Evolutionary conservation across 2,329 filamentous ascomycete genomes (phyloP).

Genomic region (Penicillium sclerotigenum): DNA sequence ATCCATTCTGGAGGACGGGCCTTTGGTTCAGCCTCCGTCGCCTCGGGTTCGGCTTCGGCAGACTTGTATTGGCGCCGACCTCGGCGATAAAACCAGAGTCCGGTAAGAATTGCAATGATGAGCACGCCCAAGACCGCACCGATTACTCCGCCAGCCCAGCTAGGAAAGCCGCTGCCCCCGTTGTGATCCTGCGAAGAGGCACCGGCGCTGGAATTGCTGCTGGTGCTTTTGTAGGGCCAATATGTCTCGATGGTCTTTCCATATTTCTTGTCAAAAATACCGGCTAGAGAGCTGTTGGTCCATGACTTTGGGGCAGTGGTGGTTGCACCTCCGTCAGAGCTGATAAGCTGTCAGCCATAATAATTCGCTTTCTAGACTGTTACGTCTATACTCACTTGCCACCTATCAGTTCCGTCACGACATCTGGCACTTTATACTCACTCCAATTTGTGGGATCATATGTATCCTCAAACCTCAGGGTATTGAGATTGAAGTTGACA

Average conservation of each 20-base stretch:
- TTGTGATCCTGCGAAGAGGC: slow-evolving; percentile 9
- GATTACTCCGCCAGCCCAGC: slow-evolving; percentile 58
- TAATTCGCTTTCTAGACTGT: too few relatives aligned
- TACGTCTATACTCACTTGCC: slow-evolving; percentile 29
- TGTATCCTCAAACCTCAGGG: slow-evolving; percentile 10
- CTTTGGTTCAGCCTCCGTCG: not conserved
- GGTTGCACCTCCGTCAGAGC: slow-evolving; percentile 34
- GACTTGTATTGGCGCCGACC: slow-evolving; percentile 2
- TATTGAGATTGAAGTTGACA: slow-evolving; percentile 21
- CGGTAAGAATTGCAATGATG: slow-evolving; percentile 10
- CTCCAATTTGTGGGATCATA: slow-evolving; percentile 18
- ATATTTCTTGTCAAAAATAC: slow-evolving; percentile 57
- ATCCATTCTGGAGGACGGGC: not conserved
- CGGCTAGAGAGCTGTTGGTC: slow-evolving; percentile 48
- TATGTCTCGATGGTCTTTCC: slow-evolving; percentile 54
- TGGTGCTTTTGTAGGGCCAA: slow-evolving; percentile 55
- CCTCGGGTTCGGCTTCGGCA: not conserved
- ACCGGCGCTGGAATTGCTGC: slow-evolving; percentile 10
- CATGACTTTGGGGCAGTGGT: slow-evolving; percentile 39
- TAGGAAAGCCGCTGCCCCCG: slow-evolving; percentile 43
- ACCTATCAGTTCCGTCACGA: slow-evolving; percentile 33
- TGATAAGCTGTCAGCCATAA: slow-evolving; percentile 11
- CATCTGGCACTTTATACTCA: slow-evolving; percentile 14
- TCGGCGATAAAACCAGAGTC: slow-evolving; percentile 20
- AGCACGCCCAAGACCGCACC: slow-evolving; percentile 25